phyloP scores from a whole-genome alignment of 495 filamentous ascomycete species.

The Cercophora sp. region DNA sequence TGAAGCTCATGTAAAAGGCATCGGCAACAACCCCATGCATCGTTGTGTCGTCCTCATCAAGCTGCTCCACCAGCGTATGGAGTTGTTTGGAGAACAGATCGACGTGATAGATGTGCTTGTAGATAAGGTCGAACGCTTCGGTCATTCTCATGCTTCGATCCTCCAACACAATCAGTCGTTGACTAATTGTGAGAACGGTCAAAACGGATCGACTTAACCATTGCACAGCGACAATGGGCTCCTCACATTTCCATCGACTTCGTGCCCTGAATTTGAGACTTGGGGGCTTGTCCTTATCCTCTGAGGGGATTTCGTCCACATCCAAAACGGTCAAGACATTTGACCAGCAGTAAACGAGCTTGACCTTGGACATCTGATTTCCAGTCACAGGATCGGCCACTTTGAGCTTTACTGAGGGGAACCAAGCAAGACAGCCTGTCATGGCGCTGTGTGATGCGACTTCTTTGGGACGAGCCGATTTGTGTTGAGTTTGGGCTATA shows the following conservation, averaged over 20 bases:
- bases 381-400: slow-evolving; percentile 55
- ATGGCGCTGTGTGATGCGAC: slow-evolving; percentile 83
- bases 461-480: slow-evolving; percentile 84
- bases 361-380: slow-evolving; percentile 62
- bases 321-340: slow-evolving; percentile 92
- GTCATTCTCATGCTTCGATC: slow-evolving; percentile 84
- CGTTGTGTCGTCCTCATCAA: slow-evolving; percentile 80
- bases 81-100: slow-evolving; percentile 84
- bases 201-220: slow-evolving; percentile 95
- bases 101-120: slow-evolving; percentile 86
- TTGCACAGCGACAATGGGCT: slow-evolving; percentile 93
- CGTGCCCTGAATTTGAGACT: slow-evolving; percentile 74
- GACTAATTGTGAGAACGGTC: slow-evolving; percentile 86
- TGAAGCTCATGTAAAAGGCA: slow-evolving; percentile 97
- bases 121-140: slow-evolving; percentile 86
- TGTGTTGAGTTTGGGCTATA: slow-evolving; percentile 92
- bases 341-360: slow-evolving; percentile 98
- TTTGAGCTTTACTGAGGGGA: slow-evolving; percentile 91
- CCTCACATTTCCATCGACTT: slow-evolving; percentile 88
- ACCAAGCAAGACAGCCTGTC: slow-evolving; percentile 94
- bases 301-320: slow-evolving; percentile 66
- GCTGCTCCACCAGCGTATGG: slow-evolving; percentile 75
- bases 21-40: slow-evolving; percentile 97
- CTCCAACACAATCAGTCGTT: slow-evolving; percentile 87
- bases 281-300: slow-evolving; percentile 66